These are phyloP conservation scores for Phytomonas francai DNA, from an alignment of 208 protist genomes.

Conservation along the genomic window DNA sequence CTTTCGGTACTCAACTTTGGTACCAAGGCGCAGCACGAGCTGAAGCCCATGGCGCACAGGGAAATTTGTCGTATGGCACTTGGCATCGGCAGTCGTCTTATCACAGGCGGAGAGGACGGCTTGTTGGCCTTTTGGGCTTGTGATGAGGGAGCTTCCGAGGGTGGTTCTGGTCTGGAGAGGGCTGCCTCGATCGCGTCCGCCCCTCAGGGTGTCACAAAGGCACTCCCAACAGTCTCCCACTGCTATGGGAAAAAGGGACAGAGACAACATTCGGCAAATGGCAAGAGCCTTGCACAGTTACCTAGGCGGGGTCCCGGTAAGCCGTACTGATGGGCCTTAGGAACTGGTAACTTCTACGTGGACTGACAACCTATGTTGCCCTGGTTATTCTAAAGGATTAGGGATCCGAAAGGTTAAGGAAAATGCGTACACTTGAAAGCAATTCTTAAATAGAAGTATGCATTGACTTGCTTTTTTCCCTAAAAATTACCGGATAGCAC, in stretches of 20 bases:
- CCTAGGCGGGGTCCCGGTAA: background rate
- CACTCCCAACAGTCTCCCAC: background rate
- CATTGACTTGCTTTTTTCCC: no score
- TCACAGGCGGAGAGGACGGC: conserved; percentile 80
- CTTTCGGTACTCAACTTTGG: conserved; percentile 42
- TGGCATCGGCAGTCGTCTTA: conserved; percentile 51
- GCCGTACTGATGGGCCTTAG: background rate
- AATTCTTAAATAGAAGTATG: background rate
- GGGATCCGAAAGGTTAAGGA: background rate
- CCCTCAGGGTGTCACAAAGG: background rate
- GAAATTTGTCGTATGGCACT: conserved; percentile 65
- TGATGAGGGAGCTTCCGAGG: conserved; percentile 12
- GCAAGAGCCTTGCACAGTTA: background rate
- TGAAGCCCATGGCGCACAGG: conserved; percentile 35
- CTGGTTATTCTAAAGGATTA: background rate
- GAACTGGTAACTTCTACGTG: background rate
- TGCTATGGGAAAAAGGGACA: background rate
- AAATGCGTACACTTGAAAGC: background rate
- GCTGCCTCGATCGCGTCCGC: background rate
- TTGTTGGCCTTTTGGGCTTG: conserved; percentile 63
- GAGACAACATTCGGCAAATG: background rate
- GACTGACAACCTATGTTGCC: background rate
- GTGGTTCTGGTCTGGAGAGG: background rate
- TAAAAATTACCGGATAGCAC: background rate
- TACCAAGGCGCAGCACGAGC: conserved; percentile 15